Evolutionary conservation across 306 rosid species (phyloP), one percentile per base, ranked within the genome.

Genomic region (Trifolium pratense): DNA sequence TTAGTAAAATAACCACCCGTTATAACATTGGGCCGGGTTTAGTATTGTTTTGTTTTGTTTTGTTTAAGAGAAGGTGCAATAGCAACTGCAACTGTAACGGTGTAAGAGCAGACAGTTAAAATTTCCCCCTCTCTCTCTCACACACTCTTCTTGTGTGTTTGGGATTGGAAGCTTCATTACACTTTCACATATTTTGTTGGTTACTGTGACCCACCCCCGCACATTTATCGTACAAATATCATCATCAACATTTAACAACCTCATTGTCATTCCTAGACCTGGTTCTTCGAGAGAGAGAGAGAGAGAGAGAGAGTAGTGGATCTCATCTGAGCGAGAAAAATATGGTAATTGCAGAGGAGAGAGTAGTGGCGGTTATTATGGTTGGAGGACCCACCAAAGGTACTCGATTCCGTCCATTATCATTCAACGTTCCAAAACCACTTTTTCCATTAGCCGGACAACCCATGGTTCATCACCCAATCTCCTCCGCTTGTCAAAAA

Each of bases 311-410:
- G n/a, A n/a, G n/a, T n/a, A n/a, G n/a, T n/a, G 77, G 32, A 36
- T 77, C 75, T 51, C 13, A 42, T 11, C 20, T 29, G 1, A 15
- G 14, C 51, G 31, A 5, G 37, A 55, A 32, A 4, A 55, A 55
- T 2, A 90, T 91, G 99, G 90, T 85, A 39, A 78, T 76, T 84
- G 23, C 90, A 68, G 91, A 89, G 40, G 93, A 89, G 76, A 88
- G 82, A 56, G 96, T 86, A 13, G 96, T 94, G 7, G 96, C 97
- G 73, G 97, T 94, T 74, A 91, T 94, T 77, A 94, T 94, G 99
- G 99, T 94, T 45, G 97, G 97, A 40, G 99, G 99, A 23, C 99
- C 99, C 17, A 94, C 96, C 17, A 94, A 94, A 90, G 99, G 99
- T 26, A 94, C 99, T 76, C 87, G 99, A 86, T 94, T 94, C 71